phyloP scores from a whole-genome alignment of 805 yeast species.

The Saccharomyces kudriavzevii region DNA sequence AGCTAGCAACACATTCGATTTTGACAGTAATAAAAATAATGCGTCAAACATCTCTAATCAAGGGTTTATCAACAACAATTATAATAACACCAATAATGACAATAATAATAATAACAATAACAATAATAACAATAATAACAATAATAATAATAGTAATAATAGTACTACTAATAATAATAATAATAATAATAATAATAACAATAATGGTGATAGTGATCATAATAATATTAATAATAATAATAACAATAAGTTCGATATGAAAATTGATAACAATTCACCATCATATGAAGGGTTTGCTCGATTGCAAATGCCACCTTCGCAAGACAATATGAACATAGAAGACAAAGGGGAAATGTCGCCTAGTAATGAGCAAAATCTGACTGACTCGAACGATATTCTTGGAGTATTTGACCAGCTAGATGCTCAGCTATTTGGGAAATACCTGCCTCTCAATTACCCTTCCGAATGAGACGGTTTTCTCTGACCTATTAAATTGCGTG shows the following conservation, averaged over 20 bases:
- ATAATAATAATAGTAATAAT: not conserved
- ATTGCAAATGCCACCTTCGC: conserved; percentile 1
- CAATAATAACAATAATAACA: not conserved
- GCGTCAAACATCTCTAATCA: not conserved
- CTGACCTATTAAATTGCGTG: not conserved
- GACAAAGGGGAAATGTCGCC: not conserved
- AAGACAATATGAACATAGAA: not conserved
- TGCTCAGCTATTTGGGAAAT: conserved; percentile 75
- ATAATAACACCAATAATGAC: not conserved
- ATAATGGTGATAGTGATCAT: not conserved
- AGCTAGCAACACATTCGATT: conserved; percentile 3
- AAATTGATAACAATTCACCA: not conserved
- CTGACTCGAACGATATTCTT: conserved; percentile 39
- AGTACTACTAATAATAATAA: not conserved
- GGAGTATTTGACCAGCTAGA: conserved; percentile 83
- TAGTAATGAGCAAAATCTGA: not conserved
- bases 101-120: not conserved
- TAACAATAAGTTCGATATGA: not conserved
- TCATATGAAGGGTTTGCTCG: not conserved
- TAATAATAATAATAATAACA: not conserved
- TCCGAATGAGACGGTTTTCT: not conserved
- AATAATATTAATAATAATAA: not conserved
- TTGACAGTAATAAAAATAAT: conserved; percentile 2
- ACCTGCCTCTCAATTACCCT: conserved; percentile 16
- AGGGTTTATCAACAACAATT: not conserved